A percentile compares a stretch with the other conserved stretches of the same genome.
These are phyloP conservation scores for Galeopsis tetrahit DNA, from an alignment of 257 asterid species.

Conservation along the genomic window DNA sequence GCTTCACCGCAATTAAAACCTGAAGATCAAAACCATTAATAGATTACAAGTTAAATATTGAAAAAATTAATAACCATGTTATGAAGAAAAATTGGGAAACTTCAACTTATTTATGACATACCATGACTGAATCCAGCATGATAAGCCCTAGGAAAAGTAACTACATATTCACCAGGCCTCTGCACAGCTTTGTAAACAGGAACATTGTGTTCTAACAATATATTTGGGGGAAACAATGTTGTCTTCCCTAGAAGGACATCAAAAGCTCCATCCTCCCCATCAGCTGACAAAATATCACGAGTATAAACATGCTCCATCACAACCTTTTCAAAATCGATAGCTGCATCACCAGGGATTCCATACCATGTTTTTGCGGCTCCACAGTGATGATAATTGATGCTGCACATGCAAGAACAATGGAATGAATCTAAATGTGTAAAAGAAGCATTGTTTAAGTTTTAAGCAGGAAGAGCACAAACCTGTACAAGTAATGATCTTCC, in stretches of 20 bases:
- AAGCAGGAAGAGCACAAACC: slow-evolving; percentile 46
- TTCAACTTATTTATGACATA: slow-evolving; percentile 33
- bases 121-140: slow-evolving; percentile 99
- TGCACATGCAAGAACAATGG: slow-evolving; percentile 40
- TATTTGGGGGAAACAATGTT: slow-evolving; percentile 90
- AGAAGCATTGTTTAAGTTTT: background rate
- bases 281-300: slow-evolving; percentile 70
- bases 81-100: slow-evolving; percentile 8
- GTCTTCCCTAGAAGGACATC: slow-evolving; percentile 96
- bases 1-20: slow-evolving; percentile 99
- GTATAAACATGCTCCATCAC: slow-evolving; percentile 81
- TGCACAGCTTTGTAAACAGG: slow-evolving; percentile 96
- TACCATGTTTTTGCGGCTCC: slow-evolving; percentile 99
- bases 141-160: slow-evolving; percentile 96
- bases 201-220: slow-evolving; percentile 72
- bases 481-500: slow-evolving; percentile 96
- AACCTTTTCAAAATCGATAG: slow-evolving; percentile 82
- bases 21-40: slow-evolving; percentile 31
- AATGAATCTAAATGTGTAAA: slow-evolving; percentile 16
- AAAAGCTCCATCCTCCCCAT: slow-evolving; percentile 97
- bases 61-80: slow-evolving; percentile 2
- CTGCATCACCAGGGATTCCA: slow-evolving; percentile 95
- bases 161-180: slow-evolving; percentile 90
- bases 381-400: slow-evolving; percentile 95
- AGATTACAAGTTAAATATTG: slow-evolving; percentile 4